Base-by-base conservation (phyloP, 305 asterid genomes). In the Nicotiana rustica region DNA sequence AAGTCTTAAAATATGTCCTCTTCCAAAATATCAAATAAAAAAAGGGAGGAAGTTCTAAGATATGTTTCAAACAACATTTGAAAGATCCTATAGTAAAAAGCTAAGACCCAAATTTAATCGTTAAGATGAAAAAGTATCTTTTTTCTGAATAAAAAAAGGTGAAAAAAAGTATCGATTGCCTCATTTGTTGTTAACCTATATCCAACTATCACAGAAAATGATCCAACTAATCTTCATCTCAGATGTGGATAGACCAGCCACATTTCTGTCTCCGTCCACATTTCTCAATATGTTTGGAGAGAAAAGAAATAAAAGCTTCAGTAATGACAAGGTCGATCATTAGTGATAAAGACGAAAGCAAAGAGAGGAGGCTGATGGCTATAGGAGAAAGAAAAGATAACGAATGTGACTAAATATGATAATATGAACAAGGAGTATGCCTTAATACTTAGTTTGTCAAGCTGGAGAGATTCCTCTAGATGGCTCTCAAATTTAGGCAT, bases 251-350 rank as follows among this genome's bases (percentile, higher is more conserved):
- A 25, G 25, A 25, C 25, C 25, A 25, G 25, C 25, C 25, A 25
- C 25, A 25, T 44, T 70, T 70, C 47, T 3, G 10, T 12, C 36
- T 10, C 18, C 12, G 18, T 70, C 60, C 10, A 71, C 6, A 19
- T 71, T 71, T 44, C 60, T 19, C 9, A 71, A 71, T 44, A 70
- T 44, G 10, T 44, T 70, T 70, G 60, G 59, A 19, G 60, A 70
- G 6, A 2, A 10, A 12, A 3, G 59, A 41, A 41, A 44, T 10
- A 70, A 70, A 44, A 70, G 12, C 6, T 41, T 44, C 21, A 44
- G 38, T 12, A 19, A 70, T 44, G 13, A 7, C 36, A 44, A 70
- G 78, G 36, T 19, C 12, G 1, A 70, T 19, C 18, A 3, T 41
- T 35, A 5, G 13, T 44, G 78, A 70, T 1, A 7, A 12, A 70